Evolutionary conservation across 148 eudicot genomes (phyloP).

Genomic region (Drosera capensis): DNA sequence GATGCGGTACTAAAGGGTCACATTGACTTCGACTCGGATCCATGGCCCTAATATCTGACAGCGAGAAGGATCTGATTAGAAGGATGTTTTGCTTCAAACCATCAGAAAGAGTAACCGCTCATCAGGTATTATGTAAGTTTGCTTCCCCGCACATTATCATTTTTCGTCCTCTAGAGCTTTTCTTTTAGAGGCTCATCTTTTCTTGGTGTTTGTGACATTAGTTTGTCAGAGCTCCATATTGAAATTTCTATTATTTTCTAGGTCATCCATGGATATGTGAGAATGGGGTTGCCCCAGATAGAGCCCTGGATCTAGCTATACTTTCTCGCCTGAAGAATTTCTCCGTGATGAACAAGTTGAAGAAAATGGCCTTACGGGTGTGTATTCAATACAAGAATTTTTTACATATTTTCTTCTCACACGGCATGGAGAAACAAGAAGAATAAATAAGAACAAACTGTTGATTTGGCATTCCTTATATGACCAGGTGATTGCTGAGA

Average conservation of each 20-base stretch:
- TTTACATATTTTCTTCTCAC: not conserved
- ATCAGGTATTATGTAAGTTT: slow-evolving; percentile 82
- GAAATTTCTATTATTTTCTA: slow-evolving; percentile 2
- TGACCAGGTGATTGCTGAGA: slow-evolving; percentile 91
- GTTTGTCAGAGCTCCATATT: not conserved
- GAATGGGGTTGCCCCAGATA: slow-evolving; percentile 97
- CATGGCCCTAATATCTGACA: slow-evolving; percentile 84
- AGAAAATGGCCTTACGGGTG: slow-evolving; percentile 98
- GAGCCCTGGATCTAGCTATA: slow-evolving; percentile 86
- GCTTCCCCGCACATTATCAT: not conserved
- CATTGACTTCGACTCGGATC: slow-evolving; percentile 91
- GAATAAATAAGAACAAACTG: not conserved
- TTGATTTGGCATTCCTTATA: not conserved
- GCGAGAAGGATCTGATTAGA: slow-evolving; percentile 88
- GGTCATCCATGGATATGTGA: slow-evolving; percentile 99
- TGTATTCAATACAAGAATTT: slow-evolving; percentile 5
- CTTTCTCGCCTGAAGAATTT: slow-evolving; percentile 91
- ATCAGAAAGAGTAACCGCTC: slow-evolving; percentile 70
- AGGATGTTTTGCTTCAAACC: slow-evolving; percentile 71
- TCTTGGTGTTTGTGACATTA: not conserved
- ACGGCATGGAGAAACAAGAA: not conserved
- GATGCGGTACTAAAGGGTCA: slow-evolving; percentile 86
- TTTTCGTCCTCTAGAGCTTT: not conserved
- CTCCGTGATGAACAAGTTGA: slow-evolving; percentile 95
- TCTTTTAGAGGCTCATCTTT: not conserved